Percentiles rank a stretch among this genome's conserved stretches.
These are phyloP conservation scores for Leptographium wingfieldii DNA, from an alignment of 2,329 filamentous ascomycete species.

Conservation along the genomic window DNA sequence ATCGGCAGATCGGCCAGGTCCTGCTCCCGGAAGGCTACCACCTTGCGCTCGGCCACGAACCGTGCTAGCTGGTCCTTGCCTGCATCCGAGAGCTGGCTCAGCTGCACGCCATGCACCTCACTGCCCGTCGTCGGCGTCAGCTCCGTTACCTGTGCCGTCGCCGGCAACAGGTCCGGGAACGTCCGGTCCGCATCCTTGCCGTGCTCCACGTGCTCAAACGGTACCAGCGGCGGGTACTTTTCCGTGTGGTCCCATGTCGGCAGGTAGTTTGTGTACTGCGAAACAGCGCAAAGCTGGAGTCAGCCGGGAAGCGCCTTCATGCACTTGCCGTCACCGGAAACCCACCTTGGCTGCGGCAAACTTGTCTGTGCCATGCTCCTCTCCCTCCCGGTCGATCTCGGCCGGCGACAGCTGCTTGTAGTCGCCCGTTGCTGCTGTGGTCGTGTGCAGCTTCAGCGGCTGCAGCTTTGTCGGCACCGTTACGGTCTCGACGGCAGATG, in stretches of 20 bases:
- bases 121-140: constrained; percentile 56
- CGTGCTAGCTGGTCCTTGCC: constrained; percentile 59
- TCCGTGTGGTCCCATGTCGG: constrained; percentile 49
- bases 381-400: constrained; percentile 9
- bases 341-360: constrained; percentile 6
- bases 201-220: constrained; percentile 56
- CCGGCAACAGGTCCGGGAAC: constrained; percentile 50
- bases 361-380: constrained; percentile 11
- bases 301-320: not conserved
- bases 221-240: constrained; percentile 46
- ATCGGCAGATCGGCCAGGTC: constrained; percentile 53
- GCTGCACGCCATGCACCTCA: constrained; percentile 54
- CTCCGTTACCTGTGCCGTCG: constrained; percentile 30
- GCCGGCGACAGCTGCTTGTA: constrained; percentile 14
- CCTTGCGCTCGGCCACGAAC: constrained; percentile 56
- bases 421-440: constrained; percentile 20
- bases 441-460: constrained; percentile 20
- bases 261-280: constrained; percentile 50
- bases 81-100: constrained; percentile 47
- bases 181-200: constrained; percentile 53
- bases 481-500: constrained; percentile 9
- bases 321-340: not conserved
- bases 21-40: constrained; percentile 58
- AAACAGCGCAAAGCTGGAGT: constrained; percentile 4
- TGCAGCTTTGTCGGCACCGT: constrained; percentile 8